Base-by-base conservation (phyloP, 495 filamentous ascomycete genomes). In the Pseudevernia furfuracea region DNA sequence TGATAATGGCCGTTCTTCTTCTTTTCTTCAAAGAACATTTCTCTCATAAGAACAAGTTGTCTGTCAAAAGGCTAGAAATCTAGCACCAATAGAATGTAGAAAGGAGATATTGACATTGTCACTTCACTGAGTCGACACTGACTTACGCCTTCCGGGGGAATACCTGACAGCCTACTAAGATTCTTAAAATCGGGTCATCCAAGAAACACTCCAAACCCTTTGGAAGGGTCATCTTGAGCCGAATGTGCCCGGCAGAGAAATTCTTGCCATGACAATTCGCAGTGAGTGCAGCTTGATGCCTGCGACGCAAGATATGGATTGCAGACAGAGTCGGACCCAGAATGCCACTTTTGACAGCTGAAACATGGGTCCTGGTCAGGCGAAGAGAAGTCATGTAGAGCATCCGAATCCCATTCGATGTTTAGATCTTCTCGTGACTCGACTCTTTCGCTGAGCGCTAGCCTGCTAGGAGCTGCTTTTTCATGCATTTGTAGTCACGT, bases 401-500 rank as follows among this genome's bases (percentile, higher is more conserved):
- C 15, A 21, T 6, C 52, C 1, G 30, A 34, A 3, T 4, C 7
- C 17, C 28, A 9, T 55, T 55, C 15, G 17, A 55, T 55, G 30
- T 14, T 55, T 17, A 32, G 6, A 34, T 55, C 52, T 55, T 55
- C 28, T 14, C 49, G 1, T 30, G 12, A 3, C n/a, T 53, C 2
- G 14, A 34, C 17, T 36, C 30, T 32, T 56, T 41, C 1, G 9
- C 19, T 46, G 43, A 58, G 61, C 28, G n/a, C 34, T 30, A 41
- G 41, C 53, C 53, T 43, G 52, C 32, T 12, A 48, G 39, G 52
- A 39, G 49, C 55, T 9, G 17, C 19, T 37, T 19, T n/a, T n/a
- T 36, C 11, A 58, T 46, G 30, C 17, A 46, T 58, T 41, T 63
- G 56, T 63, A 58, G 39, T 63, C 61, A 63, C 61, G 52, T 58